Evolutionary conservation across 139 green algal genomes (phyloP), one percentile per base, ranked within the genome.

Genomic region (Volvox africanus): DNA sequence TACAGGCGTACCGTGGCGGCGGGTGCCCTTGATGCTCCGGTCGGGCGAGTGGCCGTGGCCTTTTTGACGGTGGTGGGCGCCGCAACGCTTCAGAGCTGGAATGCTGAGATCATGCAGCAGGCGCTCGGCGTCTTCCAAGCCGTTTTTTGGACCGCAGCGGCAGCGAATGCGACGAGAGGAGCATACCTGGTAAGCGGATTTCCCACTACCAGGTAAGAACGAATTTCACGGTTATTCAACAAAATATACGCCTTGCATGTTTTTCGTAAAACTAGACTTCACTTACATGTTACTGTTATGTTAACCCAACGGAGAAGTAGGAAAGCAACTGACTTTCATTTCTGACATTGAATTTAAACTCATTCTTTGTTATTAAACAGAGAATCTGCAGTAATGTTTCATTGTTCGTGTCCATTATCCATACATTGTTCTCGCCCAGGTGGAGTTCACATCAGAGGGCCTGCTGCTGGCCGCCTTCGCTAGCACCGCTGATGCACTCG

Each of bases 391-490:
- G n/a, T n/a, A n/a, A n/a, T n/a, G n/a, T n/a, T n/a, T n/a, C n/a
- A n/a, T n/a, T n/a, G n/a, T n/a, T n/a, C n/a, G n/a, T n/a, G n/a
- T n/a, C n/a, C n/a, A n/a, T n/a, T n/a, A n/a, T n/a, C n/a, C n/a
- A n/a, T n/a, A n/a, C n/a, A n/a, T n/a, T n/a, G n/a, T 55, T 55
- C 44, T 14, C 9, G 44, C 44, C 5, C n/a, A 77, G 81, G 81
- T 87, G 55, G 81, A 87, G 81, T 44, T 62, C 28, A 87, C 44
- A 9, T 55, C 81, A 17, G 81, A 62, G 30, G 81, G 81, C 2
- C 61, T 87, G 50, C 61, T 75, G 61, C 81, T 87, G 81, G 81
- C 61, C 6, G 26, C 81, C 81, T 87, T 87, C 81, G 30, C 55
- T 28, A 69, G 61, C 81, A 17, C 61, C n/a, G 26, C 55, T 18